Evolutionary conservation across 768 basidiomycete genomes (phyloP).

Genomic region (Rhizopogon sp.): DNA sequence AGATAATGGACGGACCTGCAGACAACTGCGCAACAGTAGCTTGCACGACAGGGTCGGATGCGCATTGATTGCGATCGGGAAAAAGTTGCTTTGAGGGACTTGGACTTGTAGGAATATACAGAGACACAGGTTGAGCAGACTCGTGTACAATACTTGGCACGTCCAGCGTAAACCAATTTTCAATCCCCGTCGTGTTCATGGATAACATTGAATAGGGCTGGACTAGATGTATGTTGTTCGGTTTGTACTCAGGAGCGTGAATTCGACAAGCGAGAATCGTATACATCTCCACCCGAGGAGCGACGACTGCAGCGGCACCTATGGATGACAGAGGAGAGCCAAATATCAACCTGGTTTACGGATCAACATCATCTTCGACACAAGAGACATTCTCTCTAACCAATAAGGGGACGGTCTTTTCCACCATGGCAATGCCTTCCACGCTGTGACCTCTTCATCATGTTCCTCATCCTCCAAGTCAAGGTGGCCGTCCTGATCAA

Average conservation of each 20-base stretch:
- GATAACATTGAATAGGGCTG: not conserved
- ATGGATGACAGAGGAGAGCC: constrained; percentile 50
- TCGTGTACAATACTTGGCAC: not conserved
- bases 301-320: constrained; percentile 52
- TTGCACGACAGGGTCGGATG: constrained; percentile 66
- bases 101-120: not conserved
- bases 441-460: constrained; percentile 18
- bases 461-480: constrained; percentile 24
- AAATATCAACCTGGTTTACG: constrained; percentile 48
- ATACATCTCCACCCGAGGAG: constrained; percentile 70
- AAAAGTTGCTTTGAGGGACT: not conserved
- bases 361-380: not conserved
- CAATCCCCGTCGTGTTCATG: not conserved
- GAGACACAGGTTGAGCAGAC: not conserved
- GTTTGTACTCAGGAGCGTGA: constrained; percentile 52
- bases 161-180: not conserved
- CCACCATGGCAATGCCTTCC: constrained; percentile 59
- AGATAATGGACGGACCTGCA: constrained; percentile 41
- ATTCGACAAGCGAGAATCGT: constrained; percentile 69
- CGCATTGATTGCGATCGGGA: constrained; percentile 34
- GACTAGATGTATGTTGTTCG: not conserved
- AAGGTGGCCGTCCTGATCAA: constrained; percentile 11
- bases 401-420: constrained; percentile 69
- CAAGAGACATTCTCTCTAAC: constrained; percentile 33
- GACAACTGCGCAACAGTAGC: constrained; percentile 65